Percentiles rank a stretch among this genome's conserved stretches.
Evolutionary conservation across 306 rosid genomes (phyloP).

Genomic region (Prunus padus): DNA sequence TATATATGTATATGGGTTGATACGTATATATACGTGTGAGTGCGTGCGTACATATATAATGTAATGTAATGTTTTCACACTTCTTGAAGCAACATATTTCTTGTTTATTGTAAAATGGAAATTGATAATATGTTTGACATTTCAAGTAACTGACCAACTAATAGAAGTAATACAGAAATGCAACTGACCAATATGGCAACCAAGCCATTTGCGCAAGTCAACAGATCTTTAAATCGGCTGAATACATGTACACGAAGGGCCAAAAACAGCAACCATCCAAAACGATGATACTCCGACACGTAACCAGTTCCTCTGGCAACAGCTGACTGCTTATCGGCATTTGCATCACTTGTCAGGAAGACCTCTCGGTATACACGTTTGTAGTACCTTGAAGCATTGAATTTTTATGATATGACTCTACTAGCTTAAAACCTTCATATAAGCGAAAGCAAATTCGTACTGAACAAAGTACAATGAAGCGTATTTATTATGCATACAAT

Average conservation of each 20-base stretch:
- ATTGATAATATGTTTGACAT: background rate
- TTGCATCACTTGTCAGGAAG: conserved; percentile 62
- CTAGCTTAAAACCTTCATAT: background rate
- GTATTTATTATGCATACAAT: background rate
- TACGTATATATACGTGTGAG: background rate
- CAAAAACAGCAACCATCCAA: conserved; percentile 98
- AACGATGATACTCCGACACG: conserved; percentile 79
- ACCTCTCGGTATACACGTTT: conserved; percentile 79
- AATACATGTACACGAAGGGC: conserved; percentile 92
- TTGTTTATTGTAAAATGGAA: background rate
- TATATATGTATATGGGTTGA: background rate
- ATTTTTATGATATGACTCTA: conserved; percentile 18
- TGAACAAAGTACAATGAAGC: background rate
- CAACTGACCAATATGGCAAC: conserved; percentile 86
- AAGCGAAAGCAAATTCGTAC: background rate
- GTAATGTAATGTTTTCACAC: background rate
- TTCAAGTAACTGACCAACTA: conserved; percentile 13
- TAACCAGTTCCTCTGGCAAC: conserved; percentile 32
- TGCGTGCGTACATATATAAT: too few species aligned
- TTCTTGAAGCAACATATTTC: background rate
- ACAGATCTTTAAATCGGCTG: conserved; percentile 85
- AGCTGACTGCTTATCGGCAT: conserved; percentile 42
- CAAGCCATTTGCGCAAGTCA: conserved; percentile 87
- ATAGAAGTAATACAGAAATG: conserved; percentile 2
- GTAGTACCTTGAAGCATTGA: conserved; percentile 59